Conservation (phyloP, 148 eudicot genomes). For the Silene latifolia region DNA sequence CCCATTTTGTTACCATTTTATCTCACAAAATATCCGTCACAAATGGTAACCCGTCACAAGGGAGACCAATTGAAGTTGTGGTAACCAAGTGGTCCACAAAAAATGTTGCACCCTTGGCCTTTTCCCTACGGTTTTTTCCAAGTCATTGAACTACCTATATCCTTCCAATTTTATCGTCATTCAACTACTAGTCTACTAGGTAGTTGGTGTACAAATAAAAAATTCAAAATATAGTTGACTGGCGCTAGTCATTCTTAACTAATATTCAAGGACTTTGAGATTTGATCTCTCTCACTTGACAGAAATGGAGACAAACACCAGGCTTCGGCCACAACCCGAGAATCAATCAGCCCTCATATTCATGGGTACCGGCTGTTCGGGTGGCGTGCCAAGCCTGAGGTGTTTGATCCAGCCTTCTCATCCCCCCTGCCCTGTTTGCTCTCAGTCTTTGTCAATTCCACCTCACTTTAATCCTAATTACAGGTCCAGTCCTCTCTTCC, state of each 20-base stretch:
- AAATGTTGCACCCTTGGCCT: no score
- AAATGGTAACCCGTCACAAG: no score
- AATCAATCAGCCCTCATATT: slow-evolving; percentile 57
- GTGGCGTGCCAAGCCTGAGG: slow-evolving; percentile 54
- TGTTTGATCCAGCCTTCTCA: slow-evolving; percentile 65
- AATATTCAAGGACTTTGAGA: not conserved
- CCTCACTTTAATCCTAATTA: slow-evolving; percentile 71
- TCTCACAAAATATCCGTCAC: no score
- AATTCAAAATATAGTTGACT: not conserved
- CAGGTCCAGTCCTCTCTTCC: slow-evolving; percentile 36
- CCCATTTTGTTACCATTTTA: no score
- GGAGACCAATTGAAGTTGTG: no score
- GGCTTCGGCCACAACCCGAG: not conserved
- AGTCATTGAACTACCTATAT: no score
- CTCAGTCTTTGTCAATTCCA: slow-evolving; percentile 44
- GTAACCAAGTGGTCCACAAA: no score
- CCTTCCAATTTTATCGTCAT: no score
- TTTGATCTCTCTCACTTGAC: not conserved
- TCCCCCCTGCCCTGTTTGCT: slow-evolving; percentile 73
- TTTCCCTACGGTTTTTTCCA: no score
- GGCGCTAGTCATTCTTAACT: not conserved
- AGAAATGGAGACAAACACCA: not conserved
- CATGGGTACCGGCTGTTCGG: slow-evolving; percentile 81
- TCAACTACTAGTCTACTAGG: not conserved
- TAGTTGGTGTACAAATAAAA: not conserved